Evolutionary conservation across 208 protist genomes (phyloP), one percentile per base, ranked within the genome.

Genomic region (Giardia duodenalis): DNA sequence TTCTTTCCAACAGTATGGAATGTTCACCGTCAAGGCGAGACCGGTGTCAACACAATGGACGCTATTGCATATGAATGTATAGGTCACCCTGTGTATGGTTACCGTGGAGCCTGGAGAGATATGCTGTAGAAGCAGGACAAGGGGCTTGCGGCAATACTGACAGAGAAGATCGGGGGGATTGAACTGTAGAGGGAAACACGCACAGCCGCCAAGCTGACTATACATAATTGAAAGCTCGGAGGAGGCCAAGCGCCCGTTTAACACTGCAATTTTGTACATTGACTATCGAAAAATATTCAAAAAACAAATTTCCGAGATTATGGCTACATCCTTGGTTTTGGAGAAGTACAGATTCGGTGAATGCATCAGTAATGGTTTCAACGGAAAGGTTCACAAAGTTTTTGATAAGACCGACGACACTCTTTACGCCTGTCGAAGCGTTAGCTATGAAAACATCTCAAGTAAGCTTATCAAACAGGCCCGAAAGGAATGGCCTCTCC

Each of bases 391-490:
- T 2, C n/a, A 44, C 67, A 76, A 87, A 43, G 92, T 92, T 30
- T 4, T 86, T 10, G 4, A 2, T 92, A 3, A 45, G 2, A 10
- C 39, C 47, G 44, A 94, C 45, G 86, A 91, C 1, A 87, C 89
- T 39, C 67, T 95, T 0, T 94, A 92, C 45, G 93, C 93, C 19
- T 91, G 67, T 86, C 92, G 92, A 42, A 67, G 76, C 48, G 43
- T 94, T 67, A 57, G 95, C 45, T 97, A 97, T 92, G 95, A 94
- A 2, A 4, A 92, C 22, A 97, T 97, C 96, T 93, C 47, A 48
- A 95, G 97, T 46, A 96, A 96, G 92, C 96, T 97, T 86, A 97
- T 97, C 87, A 89, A 96, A 92, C 86, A 96, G 67, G 89, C 97
- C 0, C 96, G 97, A 2, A 91, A 92, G 45, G 96, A 97, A 92